Percentiles rank a stretch among this genome's conserved stretches.
These are phyloP conservation scores for Leccinellum albellum DNA, from an alignment of 768 basidiomycete species.

Conservation along the genomic window DNA sequence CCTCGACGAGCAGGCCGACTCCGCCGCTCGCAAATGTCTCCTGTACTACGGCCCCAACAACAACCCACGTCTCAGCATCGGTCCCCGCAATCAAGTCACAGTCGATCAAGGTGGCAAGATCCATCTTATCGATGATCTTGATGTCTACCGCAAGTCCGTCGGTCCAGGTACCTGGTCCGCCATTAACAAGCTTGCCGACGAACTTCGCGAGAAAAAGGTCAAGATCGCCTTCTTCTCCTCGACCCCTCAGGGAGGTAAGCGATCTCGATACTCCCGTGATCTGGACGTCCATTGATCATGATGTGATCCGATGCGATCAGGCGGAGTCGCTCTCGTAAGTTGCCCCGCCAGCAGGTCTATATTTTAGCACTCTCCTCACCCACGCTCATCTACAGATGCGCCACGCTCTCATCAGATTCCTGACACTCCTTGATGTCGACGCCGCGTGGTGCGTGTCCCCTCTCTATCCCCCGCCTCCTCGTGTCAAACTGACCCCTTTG, in stretches of 20 bases:
- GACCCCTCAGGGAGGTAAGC: constrained; percentile 86
- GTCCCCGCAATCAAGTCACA: constrained; percentile 79
- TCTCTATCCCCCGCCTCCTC: constrained; percentile 3
- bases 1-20: constrained; percentile 81
- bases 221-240: constrained; percentile 94
- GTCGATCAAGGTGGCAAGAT: constrained; percentile 87
- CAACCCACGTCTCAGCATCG: constrained; percentile 80
- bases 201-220: constrained; percentile 80
- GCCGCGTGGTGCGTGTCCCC: constrained; percentile 63
- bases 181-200: constrained; percentile 76
- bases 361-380: constrained; percentile 8
- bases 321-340: constrained; percentile 89
- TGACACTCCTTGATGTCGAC: constrained; percentile 76
- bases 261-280: constrained; percentile 14
- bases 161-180: constrained; percentile 75
- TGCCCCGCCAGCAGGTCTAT: constrained; percentile 15
- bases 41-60: constrained; percentile 82
- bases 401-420: constrained; percentile 87
- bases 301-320: constrained; percentile 35
- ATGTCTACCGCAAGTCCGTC: constrained; percentile 73
- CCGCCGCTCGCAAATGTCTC: constrained; percentile 78
- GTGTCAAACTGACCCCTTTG: constrained; percentile 7
- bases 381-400: constrained; percentile 61
- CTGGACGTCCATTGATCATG: constrained; percentile 3
- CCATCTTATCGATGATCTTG: constrained; percentile 78